These are phyloP conservation scores for Jatropha multifida DNA, from an alignment of 441 rosid species.

Conservation along the genomic window DNA sequence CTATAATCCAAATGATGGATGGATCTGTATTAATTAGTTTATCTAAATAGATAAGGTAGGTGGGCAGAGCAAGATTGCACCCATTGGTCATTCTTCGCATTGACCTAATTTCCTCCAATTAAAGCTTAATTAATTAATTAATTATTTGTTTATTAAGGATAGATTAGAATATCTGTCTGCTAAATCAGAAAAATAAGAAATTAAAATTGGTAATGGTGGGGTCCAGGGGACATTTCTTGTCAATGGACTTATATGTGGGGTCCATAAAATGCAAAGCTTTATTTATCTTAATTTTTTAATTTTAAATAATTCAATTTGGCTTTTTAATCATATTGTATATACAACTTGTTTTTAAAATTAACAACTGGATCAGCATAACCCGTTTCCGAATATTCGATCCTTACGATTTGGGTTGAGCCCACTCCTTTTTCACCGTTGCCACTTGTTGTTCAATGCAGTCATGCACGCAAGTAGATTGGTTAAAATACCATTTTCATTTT, in stretches of 20 bases:
- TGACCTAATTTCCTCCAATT: conserved; percentile 22
- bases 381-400: conserved; percentile 27
- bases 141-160: not conserved
- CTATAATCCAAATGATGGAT: not conserved
- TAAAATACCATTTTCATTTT: too few relatives aligned
- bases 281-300: too few relatives aligned
- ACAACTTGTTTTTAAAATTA: not conserved
- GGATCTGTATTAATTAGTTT: conserved; percentile 6
- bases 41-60: conserved; percentile 26
- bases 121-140: not conserved
- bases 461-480: too few relatives aligned
- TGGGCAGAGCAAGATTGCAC: not conserved
- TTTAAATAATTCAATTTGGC: conserved; percentile 1
- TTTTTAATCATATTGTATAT: not conserved
- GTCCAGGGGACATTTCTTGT: too few relatives aligned
- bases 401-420: conserved; percentile 14
- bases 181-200: too few relatives aligned
- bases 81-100: conserved; percentile 23
- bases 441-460: too few relatives aligned
- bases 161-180: conserved; percentile 28
- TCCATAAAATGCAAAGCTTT: too few relatives aligned
- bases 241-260: too few relatives aligned
- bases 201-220: too few relatives aligned
- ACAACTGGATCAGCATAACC: conserved; percentile 27
- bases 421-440: not conserved